Conservation (phyloP, 371 early-diverging fungal species). For the Parasitella parasitica region DNA sequence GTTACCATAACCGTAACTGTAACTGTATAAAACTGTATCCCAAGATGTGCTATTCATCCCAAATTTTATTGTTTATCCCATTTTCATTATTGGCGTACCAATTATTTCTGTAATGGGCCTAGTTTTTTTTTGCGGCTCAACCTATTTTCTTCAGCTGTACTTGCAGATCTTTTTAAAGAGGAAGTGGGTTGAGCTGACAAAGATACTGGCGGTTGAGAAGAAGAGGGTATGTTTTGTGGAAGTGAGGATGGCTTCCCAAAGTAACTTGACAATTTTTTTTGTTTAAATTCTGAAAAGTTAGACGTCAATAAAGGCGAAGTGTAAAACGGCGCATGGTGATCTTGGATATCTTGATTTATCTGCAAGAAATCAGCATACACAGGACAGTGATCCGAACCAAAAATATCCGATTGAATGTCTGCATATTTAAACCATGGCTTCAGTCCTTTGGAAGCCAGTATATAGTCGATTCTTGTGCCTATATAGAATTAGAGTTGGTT, state of each 20-base stretch:
- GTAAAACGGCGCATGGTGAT: conserved; percentile 20
- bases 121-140: too few relatives aligned
- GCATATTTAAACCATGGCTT: conserved; percentile 55
- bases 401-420: conserved; percentile 61
- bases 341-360: neutral
- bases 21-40: too few relatives aligned
- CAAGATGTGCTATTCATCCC: too few relatives aligned
- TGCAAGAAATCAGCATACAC: conserved; percentile 59
- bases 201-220: neutral
- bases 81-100: too few relatives aligned
- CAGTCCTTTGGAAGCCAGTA: conserved; percentile 65
- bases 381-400: conserved; percentile 93
- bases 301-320: conserved; percentile 55
- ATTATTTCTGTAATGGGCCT: too few relatives aligned
- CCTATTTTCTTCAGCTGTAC: too few relatives aligned
- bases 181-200: neutral
- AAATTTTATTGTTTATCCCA: too few relatives aligned
- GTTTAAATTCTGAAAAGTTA: conserved; percentile 64
- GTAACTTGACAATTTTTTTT: conserved; percentile 56
- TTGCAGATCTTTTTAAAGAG: neutral
- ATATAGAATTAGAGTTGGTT: neutral
- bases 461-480: conserved; percentile 81
- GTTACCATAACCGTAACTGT: neutral
- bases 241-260: conserved; percentile 24
- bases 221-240: neutral